A percentile compares a stretch with the other conserved stretches of the same genome.
Evolutionary conservation across 352 stramenopile species (phyloP).

Genomic region (Thraustochytrium sp.): DNA sequence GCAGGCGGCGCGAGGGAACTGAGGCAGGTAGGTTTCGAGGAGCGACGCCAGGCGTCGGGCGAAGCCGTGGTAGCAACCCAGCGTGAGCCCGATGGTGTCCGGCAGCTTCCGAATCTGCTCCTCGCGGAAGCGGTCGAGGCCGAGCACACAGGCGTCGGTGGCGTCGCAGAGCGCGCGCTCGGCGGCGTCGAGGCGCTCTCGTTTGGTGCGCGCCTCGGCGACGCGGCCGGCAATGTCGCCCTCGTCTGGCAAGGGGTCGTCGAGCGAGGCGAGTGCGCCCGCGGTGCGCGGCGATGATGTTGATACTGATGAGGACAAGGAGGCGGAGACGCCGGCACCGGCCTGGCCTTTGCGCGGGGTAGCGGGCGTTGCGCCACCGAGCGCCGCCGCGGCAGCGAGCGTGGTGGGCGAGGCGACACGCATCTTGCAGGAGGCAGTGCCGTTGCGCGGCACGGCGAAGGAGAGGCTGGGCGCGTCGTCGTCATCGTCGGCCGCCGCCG

Average conservation of each 20-base stretch:
- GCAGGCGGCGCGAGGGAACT: conserved; percentile 7
- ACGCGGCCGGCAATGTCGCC: neutral
- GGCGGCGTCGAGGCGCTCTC: neutral
- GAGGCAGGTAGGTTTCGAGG: neutral
- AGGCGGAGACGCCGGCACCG: no score
- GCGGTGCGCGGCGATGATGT: no score
- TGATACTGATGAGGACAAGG: no score
- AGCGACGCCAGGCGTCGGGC: neutral
- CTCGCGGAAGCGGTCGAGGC: neutral
- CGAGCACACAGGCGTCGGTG: neutral
- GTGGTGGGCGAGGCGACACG: no score
- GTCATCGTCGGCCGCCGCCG: neutral
- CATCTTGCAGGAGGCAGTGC: no score
- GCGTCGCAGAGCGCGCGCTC: neutral
- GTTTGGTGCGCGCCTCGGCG: neutral
- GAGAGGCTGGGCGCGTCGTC: neutral
- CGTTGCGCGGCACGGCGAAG: no score
- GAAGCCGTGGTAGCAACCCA: conserved; percentile 9
- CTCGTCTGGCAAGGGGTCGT: neutral
- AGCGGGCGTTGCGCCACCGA: neutral
- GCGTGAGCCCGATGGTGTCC: neutral
- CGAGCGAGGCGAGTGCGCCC: neutral
- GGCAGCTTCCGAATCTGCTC: neutral
- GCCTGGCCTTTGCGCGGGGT: no score
- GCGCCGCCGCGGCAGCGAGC: no score